Base-by-base conservation (phyloP, 2,329 filamentous ascomycete species). In the Chaetomium globosum region DNA sequence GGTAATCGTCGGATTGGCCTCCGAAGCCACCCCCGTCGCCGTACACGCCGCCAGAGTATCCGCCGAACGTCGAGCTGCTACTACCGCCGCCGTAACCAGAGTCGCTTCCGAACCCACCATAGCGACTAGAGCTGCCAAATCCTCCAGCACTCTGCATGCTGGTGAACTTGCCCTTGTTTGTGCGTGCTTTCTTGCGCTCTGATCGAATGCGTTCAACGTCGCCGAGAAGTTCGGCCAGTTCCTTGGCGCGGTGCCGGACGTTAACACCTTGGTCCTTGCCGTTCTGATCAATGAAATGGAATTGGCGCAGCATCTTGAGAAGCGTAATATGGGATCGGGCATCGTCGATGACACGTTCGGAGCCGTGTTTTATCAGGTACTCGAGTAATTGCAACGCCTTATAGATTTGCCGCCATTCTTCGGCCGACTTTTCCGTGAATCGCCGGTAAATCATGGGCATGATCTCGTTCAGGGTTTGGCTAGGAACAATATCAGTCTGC, bases 381-480 rank as follows among this genome's bases (percentile, higher is more conserved):
- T 99, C 94, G 75, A 99, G 89, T 63, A 99, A 85, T 83, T 98
- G 95, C 28, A 99, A 88, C 10, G 92, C 90, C 83, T 99, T 99
- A 85, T 99, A 99, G 75, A 99, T 99, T 78, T 99, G 95, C 71
- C 95, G 87, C 95, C 95, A 99, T 80, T 99, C 95, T 77, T 99
- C 95, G 63, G 95, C 94, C 8, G 93, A 86, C 82, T 99, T 99
- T 77, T 99, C 95, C 67, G 95, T 99, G 79, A 99, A 99, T 70
- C 95, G 91, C 75, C 96, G 95, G 82, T 99, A 99, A 75, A 99
- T 97, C 92, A 99, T 95, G 71, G 95, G 95, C 95, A 99, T 99
- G 76, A 99, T 98, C 79, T 99, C 95, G 79, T 98, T 98, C 64
- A 99, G 87, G 60, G 93, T 87, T 87, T 97, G 93, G 77, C 94